Evolutionary conservation across 257 asterid species (phyloP).

Genomic region (Lycium barbarum): DNA sequence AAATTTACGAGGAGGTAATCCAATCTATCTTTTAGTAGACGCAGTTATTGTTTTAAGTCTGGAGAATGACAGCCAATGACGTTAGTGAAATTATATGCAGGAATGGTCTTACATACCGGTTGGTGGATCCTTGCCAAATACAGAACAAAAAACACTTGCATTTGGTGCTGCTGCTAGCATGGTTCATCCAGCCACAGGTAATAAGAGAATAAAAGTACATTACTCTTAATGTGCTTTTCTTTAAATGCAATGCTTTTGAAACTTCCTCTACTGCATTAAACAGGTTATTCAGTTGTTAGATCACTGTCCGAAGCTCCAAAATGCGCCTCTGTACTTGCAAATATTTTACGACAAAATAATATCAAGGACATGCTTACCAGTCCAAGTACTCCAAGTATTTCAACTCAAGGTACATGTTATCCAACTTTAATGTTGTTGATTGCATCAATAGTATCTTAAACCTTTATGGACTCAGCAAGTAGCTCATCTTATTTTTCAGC

Average conservation of each 20-base stretch:
- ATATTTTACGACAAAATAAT: constrained; percentile 59
- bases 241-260: constrained; percentile 13
- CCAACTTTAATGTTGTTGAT: background rate
- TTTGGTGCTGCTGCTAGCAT: constrained; percentile 99
- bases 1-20: constrained; percentile 88
- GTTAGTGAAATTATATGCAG: constrained; percentile 48
- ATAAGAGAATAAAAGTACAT: background rate
- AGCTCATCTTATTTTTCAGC: constrained; percentile 51
- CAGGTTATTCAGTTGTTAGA: constrained; percentile 97
- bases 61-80: background rate
- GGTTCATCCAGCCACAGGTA: constrained; percentile 99
- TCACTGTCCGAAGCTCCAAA: constrained; percentile 97
- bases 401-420: constrained; percentile 73
- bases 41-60: background rate
- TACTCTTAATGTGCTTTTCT: background rate
- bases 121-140: constrained; percentile 97
- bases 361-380: constrained; percentile 48
- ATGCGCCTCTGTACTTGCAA: constrained; percentile 86
- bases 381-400: constrained; percentile 58
- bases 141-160: constrained; percentile 95
- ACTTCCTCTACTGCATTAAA: constrained; percentile 16
- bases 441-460: background rate
- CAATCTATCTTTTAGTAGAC: background rate
- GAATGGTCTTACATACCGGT: constrained; percentile 99
- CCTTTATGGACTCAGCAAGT: background rate